Evolutionary conservation across 129 eudicot species (phyloP).

Genomic region (sunflower (Helianthus annuus)): DNA sequence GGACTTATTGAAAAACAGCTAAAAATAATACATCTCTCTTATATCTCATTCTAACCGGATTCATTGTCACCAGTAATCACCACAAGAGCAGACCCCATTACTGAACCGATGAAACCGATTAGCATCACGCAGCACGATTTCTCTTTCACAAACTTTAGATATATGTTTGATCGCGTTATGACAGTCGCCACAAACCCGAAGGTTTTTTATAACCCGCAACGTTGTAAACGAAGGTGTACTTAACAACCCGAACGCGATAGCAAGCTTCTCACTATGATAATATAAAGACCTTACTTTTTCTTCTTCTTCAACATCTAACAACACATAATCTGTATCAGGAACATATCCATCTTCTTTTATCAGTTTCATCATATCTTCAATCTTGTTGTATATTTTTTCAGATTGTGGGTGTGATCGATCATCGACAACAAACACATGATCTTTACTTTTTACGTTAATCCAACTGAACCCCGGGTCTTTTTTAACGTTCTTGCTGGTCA

Average conservation of each 20-base stretch:
- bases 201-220: constrained; percentile 42
- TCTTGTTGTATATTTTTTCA: constrained; percentile 8
- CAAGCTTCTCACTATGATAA: constrained; percentile 62
- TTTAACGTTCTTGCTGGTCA: constrained; percentile 45
- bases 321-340: constrained; percentile 23
- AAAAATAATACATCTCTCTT: background rate
- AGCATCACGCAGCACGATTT: constrained; percentile 56
- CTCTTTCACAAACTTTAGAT: constrained; percentile 45
- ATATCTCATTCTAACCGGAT: background rate
- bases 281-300: constrained; percentile 45
- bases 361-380: constrained; percentile 41
- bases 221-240: constrained; percentile 30
- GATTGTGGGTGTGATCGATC: constrained; percentile 43
- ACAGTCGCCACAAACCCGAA: constrained; percentile 59
- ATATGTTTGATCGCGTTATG: constrained; percentile 52
- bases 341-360: constrained; percentile 43
- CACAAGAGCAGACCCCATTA: constrained; percentile 51
- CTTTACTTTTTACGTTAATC: constrained; percentile 41
- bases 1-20: background rate
- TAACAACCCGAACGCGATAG: constrained; percentile 50
- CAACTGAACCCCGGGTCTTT: constrained; percentile 59
- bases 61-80: constrained; percentile 50
- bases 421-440: constrained; percentile 48
- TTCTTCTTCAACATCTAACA: constrained; percentile 45
- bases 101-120: constrained; percentile 54